Conservation (phyloP, 164 flowering plant genomes). For the Macadamia integrifolia region DNA sequence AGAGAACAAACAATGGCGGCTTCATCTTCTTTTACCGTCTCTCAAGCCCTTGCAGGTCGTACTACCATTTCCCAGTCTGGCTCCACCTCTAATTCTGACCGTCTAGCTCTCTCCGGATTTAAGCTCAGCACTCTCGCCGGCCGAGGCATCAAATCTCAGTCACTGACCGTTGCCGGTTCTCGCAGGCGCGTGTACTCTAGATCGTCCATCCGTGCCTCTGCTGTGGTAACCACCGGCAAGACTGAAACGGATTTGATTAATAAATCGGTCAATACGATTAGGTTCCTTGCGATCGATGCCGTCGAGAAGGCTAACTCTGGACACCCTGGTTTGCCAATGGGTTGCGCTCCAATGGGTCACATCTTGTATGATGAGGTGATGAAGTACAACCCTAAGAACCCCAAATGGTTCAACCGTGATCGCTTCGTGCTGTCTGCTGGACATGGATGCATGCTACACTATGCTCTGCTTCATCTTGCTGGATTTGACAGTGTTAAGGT, state of each 20-base stretch:
- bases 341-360: conserved; percentile 97
- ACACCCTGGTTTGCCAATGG: conserved; percentile 99
- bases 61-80: conserved; percentile 33
- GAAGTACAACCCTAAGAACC: conserved; percentile 95
- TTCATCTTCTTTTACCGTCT: conserved; percentile 34
- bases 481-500: conserved; percentile 93
- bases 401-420: conserved; percentile 94
- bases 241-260: conserved; percentile 57
- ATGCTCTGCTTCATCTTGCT: conserved; percentile 91
- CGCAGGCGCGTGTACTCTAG: conserved; percentile 8
- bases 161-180: conserved; percentile 16
- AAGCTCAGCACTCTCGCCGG: conserved; percentile 18
- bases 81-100: conserved; percentile 16
- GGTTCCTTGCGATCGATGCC: conserved; percentile 91
- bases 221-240: conserved; percentile 53
- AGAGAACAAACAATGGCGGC: conserved; percentile 29
- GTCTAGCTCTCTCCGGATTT: conserved; percentile 19
- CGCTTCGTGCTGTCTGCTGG: conserved; percentile 96
- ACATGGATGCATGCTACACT: conserved; percentile 97
- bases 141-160: conserved; percentile 32
- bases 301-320: conserved; percentile 98
- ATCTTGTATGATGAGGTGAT: conserved; percentile 85
- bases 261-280: conserved; percentile 78
- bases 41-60: conserved; percentile 27
- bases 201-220: conserved; percentile 35